Conservation (phyloP, 2,329 filamentous ascomycete genomes). For the Exophiala mesophila region DNA sequence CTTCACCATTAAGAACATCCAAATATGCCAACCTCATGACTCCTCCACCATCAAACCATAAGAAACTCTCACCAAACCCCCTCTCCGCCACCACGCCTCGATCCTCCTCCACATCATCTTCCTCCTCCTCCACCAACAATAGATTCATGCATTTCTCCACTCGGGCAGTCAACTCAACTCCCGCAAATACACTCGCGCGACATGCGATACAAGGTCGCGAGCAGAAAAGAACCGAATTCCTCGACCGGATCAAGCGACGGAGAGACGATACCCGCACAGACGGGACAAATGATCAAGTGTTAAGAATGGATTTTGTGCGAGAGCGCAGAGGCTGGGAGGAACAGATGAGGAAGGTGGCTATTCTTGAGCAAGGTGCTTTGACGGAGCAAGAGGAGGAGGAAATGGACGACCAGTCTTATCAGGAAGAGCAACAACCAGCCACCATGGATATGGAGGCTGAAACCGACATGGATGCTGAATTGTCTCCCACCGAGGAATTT, state of each 20-base stretch:
- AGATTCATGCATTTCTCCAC: conserved; percentile 22
- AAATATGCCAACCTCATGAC: conserved; percentile 25
- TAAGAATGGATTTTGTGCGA: conserved; percentile 38
- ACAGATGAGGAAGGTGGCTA: conserved; percentile 19
- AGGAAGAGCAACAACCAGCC: too few species aligned
- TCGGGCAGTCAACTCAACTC: conserved; percentile 12
- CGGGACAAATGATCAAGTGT: conserved; percentile 39
- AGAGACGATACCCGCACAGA: conserved; percentile 37
- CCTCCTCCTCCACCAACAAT: conserved; percentile 23
- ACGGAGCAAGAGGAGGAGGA: conserved; percentile 24
- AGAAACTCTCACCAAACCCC: not conserved
- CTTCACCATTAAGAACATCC: conserved; percentile 23
- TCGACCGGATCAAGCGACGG: conserved; percentile 36
- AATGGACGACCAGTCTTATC: too few species aligned
- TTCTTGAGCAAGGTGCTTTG: conserved; percentile 5
- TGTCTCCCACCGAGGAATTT: conserved; percentile 22
- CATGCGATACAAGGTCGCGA: conserved; percentile 21
- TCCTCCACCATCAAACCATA: not conserved
- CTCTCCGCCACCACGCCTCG: too few species aligned
- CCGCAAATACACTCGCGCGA: conserved; percentile 11
- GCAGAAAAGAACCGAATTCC: conserved; percentile 36
- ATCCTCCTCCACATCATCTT: conserved; percentile 18
- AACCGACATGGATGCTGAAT: conserved; percentile 5
- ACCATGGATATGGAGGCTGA: not conserved
- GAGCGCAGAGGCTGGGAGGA: conserved; percentile 38